Base-by-base conservation (phyloP, 2,329 filamentous ascomycete genomes). In the Corinectria fuckeliana region DNA sequence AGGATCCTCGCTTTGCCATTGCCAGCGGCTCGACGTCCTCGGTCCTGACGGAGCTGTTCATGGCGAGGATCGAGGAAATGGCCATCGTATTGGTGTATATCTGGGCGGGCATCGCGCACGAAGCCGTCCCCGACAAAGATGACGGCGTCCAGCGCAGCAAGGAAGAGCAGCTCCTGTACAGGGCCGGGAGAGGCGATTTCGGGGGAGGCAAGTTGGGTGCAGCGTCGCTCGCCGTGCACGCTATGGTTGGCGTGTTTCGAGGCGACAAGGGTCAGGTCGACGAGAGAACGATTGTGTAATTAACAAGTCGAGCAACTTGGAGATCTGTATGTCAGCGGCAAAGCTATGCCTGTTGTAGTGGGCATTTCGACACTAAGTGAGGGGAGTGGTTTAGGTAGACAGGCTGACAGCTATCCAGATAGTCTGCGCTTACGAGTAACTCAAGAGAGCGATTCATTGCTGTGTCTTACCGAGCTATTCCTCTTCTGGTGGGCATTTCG, bases 51-150 rank as follows among this genome's bases (percentile, higher is more conserved):
- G 28, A 54, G 14, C 18, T 57, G 4, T 53, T 61, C 23, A 52
- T 58, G 53, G 53, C 25, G 5, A 47, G 32, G 3, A 42, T 54
- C 25, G 54, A 58, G 23, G 54, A 61, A 8, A 50, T 47, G 50
- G 4, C 36, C 0, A 25, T 58, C 1, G 32, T 54, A 4, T 38
- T 36, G 2, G 44, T 58, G 1, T 58, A 58, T 26, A 26, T 54
- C 14, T 49, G 44, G 38, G 50, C 18, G 1, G 49, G 58, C n/a
- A n/a, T 61, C 10, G 13, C 11, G 4, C 44, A 45, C 10, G 26
- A 54, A 20, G 5, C 54, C 6, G 45, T 54, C 2, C 54, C 50
- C 3, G 7, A n/a, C 3, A 28, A 38, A 2, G 42, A 54, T 4
- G 44, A 44, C 20, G 42, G 26, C n/a, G 18, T 7, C 32, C 3